phyloP scores from a whole-genome alignment of 2,329 filamentous ascomycete species.

The Laburnicola sp. region DNA sequence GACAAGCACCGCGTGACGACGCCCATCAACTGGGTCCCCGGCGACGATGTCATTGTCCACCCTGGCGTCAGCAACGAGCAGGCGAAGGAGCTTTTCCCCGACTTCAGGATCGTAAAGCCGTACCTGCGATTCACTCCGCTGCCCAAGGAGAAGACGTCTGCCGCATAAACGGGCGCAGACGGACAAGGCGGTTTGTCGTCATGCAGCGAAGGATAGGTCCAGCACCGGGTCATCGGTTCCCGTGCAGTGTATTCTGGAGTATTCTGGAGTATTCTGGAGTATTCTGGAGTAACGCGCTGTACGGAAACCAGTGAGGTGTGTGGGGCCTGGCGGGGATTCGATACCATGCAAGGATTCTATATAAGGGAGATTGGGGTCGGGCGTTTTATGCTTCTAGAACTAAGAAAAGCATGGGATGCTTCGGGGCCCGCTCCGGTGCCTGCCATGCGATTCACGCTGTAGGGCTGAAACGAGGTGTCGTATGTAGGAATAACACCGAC shows the following conservation, averaged over 20 bases:
- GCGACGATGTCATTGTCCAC: slow-evolving; percentile 65
- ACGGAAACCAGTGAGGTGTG: background rate
- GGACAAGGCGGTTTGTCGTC: background rate
- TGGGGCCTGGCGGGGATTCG: slow-evolving; percentile 3
- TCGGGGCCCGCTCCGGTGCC: slow-evolving; percentile 13
- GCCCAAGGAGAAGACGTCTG: slow-evolving; percentile 60
- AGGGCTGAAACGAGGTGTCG: slow-evolving; percentile 27
- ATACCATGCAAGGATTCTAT: background rate
- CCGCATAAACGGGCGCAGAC: slow-evolving; percentile 33
- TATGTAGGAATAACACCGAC: slow-evolving; percentile 10
- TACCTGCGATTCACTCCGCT: slow-evolving; percentile 64
- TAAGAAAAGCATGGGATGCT: slow-evolving; percentile 9
- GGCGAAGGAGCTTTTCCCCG: slow-evolving; percentile 62
- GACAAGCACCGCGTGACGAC: slow-evolving; percentile 64
- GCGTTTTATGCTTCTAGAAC: slow-evolving; percentile 27
- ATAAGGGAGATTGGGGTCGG: slow-evolving; percentile 8
- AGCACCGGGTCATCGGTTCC: too few relatives aligned
- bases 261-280: too few relatives aligned
- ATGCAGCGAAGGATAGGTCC: slow-evolving; percentile 9
- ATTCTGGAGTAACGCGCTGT: too few relatives aligned
- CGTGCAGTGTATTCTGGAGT: too few relatives aligned
- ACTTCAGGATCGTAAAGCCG: slow-evolving; percentile 65
- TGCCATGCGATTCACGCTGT: slow-evolving; percentile 6
- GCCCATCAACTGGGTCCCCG: slow-evolving; percentile 64
- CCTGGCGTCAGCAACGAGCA: slow-evolving; percentile 61